Evolutionary conservation across 2,329 filamentous ascomycete species (phyloP).

Genomic region (Sclerotinia spermophila): DNA sequence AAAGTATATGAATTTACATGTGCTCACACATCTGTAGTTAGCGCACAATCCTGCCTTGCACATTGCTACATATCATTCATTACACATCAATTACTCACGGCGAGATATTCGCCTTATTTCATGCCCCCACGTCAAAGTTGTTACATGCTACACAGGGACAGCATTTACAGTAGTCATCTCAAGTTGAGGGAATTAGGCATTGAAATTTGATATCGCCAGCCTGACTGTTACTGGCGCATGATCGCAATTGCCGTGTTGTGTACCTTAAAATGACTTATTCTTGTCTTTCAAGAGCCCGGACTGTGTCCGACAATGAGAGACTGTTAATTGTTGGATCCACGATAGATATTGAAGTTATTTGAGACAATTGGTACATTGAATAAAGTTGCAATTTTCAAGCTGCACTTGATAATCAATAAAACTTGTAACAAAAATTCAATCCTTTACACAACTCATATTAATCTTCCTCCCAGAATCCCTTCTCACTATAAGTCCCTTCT

Average conservation of each 20-base stretch:
- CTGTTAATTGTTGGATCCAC: not conserved
- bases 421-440: not conserved
- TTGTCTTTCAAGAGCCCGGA: not conserved
- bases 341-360: not conserved
- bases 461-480: not conserved
- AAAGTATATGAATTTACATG: not conserved
- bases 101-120: not conserved
- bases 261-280: not conserved
- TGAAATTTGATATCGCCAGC: not conserved
- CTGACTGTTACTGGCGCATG: not conserved
- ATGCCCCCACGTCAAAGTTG: not conserved
- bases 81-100: not conserved
- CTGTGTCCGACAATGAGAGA: not conserved
- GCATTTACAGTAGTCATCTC: not conserved
- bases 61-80: not conserved
- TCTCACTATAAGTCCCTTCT: not conserved
- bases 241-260: not conserved
- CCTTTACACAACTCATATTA: not conserved
- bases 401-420: not conserved
- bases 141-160: slow-evolving; percentile 9
- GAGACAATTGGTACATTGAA: not conserved
- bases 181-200: not conserved
- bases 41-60: not conserved
- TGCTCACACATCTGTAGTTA: not conserved
- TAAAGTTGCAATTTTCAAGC: not conserved